Evolutionary conservation across 1,139 yeast genomes (phyloP).

Genomic region (Geotrichum histeridarum): DNA sequence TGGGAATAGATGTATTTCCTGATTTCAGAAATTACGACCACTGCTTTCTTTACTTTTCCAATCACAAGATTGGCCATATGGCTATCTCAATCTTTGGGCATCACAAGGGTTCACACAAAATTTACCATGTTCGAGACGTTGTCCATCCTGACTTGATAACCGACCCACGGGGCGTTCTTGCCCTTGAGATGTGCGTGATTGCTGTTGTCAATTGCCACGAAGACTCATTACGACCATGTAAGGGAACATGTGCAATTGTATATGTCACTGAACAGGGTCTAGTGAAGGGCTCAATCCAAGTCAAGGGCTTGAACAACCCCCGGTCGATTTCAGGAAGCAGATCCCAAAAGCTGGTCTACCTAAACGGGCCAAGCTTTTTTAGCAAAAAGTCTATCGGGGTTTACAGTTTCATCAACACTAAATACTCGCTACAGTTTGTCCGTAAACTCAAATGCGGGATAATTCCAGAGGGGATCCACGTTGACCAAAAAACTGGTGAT

Average conservation of each 20-base stretch:
- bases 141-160: neutral
- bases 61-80: neutral
- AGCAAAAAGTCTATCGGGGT: neutral
- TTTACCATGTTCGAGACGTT: neutral
- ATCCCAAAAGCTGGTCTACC: neutral
- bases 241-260: neutral
- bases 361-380: neutral
- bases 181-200: neutral
- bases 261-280: neutral
- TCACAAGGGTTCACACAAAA: neutral
- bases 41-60: neutral
- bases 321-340: neutral
- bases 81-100: neutral
- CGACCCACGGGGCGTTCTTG: neutral
- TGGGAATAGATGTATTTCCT: neutral
- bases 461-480: neutral
- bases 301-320: neutral
- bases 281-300: neutral
- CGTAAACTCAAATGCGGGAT: neutral
- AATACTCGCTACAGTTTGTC: neutral
- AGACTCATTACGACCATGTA: neutral
- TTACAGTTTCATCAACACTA: neutral
- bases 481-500: neutral
- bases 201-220: neutral
- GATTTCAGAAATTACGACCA: neutral